Evolutionary conservation across 169 alveolate genomes (phyloP), one percentile per base, ranked within the genome.

Genomic region (Cryptosporidium xiaoi): DNA sequence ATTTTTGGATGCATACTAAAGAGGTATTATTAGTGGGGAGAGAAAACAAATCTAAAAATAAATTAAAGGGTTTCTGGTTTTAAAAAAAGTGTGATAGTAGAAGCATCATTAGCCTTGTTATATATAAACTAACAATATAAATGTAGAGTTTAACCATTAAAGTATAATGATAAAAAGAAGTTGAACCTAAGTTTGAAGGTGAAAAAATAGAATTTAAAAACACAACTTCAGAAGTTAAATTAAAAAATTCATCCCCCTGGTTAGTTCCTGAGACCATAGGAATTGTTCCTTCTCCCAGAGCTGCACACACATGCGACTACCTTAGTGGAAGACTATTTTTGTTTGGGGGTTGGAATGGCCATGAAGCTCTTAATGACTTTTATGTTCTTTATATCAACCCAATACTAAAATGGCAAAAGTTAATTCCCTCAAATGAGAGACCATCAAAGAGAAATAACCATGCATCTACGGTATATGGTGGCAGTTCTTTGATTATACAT

Each of bases 261-360:
- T 44, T 34, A 31, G 48, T 64, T 46, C 84, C 71, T 64, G 93
- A 91, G 48, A 66, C 91, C 34, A 56, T 90, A n/a, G 87, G 93
- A 40, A 87, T 77, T 2, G 87, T 90, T 29, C 95, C 95, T 8
- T 66, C 94, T 36, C 93, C 93, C 3, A 91, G 95, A 31, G 95
- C 95, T 34, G 95, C 95, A 24, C 95, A 92, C 89, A 82, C 92
- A 56, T 91, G 94, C 69, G 91, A 91, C 65, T 91, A 66, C 48
- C 92, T 92, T 33, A 93, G 90, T 18, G 90, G 90, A 48, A 89
- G 77, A 33, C 55, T 92, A 34, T 90, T 91, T 34, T 53, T 91
- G 15, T 92, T 92, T 66, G 95, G 95, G 16, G 95, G 95, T 15
- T 92, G 95, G 95, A 56, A 91, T 33, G 95, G 95, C 1, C 83